Evolutionary conservation across 371 early-diverging fungal genomes (phyloP), one percentile per base, ranked within the genome.

Genomic region (Mortierella sp.): DNA sequence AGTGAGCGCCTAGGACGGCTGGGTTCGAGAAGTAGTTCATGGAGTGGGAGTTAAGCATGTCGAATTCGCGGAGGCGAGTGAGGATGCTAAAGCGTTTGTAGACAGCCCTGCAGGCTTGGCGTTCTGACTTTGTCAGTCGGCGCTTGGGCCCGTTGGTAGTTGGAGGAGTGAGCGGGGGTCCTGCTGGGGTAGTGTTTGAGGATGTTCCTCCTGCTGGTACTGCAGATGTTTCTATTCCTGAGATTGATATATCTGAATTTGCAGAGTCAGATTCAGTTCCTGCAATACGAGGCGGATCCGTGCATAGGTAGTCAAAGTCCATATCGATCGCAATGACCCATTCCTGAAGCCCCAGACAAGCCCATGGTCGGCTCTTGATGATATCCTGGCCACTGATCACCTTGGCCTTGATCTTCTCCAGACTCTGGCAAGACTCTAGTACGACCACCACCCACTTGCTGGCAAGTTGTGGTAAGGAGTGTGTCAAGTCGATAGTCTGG

Each of bases 251-350:
- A 34, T 0, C 5, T 19, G 61, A 1, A 53, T 19, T 19, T 53
- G 53, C 53, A 53, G 53, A 21, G 24, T 53, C 21, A 53, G 53
- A 1, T 21, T 21, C 53, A 4, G 53, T 21, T 53, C 53, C 53
- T 53, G 50, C 50, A 13, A 13, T 34, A 8, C 34, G 34, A 64
- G 13, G 11, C 10, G 16, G 19, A 19, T 37, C 64, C 16, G 34
- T 14, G 34, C 19, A 14, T 5, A 59, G 64, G 37, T 21, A 19
- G 31, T 64, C 64, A 48, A 71, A 59, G 13, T 71, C 79, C 74
- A 79, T 74, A 14, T 79, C 64, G 48, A 79, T 79, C 43, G 51
- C 74, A 5, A 71, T 61, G 10, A 19, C 21, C 48, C 74, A 44
- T 5, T 37, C 37, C 46, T 61, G 40, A 10, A 79, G 64, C 31